Conservation (phyloP, 257 asterid genomes). For the Paraleonurus japonicus region DNA sequence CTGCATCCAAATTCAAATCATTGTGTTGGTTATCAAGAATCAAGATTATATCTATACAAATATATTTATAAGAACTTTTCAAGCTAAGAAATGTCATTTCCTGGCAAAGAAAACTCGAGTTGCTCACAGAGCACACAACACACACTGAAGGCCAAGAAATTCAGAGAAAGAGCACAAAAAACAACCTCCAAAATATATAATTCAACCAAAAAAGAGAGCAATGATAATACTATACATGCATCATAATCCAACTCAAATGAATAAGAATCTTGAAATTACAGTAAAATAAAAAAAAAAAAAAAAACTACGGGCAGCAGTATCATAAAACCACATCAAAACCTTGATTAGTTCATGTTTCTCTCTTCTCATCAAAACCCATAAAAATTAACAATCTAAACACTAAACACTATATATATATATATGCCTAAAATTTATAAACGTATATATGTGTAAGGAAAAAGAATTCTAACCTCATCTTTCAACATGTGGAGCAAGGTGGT, state of each 20-base stretch:
- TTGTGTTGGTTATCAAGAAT: background rate
- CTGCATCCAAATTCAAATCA: conserved; percentile 31
- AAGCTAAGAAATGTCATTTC: background rate
- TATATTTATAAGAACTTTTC: background rate
- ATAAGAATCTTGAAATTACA: conserved; percentile 4
- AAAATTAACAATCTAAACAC: background rate
- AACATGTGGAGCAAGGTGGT: conserved; percentile 56
- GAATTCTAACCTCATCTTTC: conserved; percentile 39
- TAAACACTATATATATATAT: background rate
- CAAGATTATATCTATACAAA: background rate
- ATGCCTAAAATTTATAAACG: background rate
- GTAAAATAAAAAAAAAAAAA: background rate
- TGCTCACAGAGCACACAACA: background rate
- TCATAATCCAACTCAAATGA: background rate
- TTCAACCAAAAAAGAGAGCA: background rate
- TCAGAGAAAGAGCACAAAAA: background rate
- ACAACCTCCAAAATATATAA: background rate
- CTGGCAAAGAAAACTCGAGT: background rate
- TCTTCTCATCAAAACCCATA: background rate
- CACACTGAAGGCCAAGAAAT: background rate
- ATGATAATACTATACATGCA: background rate
- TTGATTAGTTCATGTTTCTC: background rate
- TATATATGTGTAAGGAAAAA: background rate
- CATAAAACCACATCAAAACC: background rate
- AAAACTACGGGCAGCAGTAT: background rate